Base-by-base conservation (phyloP, 2,329 filamentous ascomycete species). In the Huntiella bhutanensis region DNA sequence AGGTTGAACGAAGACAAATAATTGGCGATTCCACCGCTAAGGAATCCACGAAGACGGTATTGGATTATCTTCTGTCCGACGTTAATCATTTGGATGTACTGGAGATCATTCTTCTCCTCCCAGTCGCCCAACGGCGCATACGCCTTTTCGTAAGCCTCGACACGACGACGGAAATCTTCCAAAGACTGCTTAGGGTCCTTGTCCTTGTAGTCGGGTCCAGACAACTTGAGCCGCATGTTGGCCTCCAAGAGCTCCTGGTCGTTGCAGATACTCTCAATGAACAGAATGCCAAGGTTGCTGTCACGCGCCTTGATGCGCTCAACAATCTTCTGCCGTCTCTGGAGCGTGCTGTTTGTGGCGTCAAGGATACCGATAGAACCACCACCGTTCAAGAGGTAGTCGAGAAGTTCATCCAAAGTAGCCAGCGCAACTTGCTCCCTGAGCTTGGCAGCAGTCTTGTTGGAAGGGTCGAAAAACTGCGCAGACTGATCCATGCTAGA, bases 1-100 rank as follows among this genome's bases (percentile, higher is more conserved):
- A 98, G 72, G 55, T 98, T 96, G 69, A 98, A 98, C 55, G 93
- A 96, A 40, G 91, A 81, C 7, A 98, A 71, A 56, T 96, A 98
- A 53, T 87, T 93, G 48, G 91, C 86, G 47, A 93, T 91, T 52
- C 91, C 84, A 35, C 82, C 83, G 48, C 86, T 86, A 42, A 98
- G 69, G 61, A 98, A 98, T 4, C 91, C 91, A 53, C 81, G 81
- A 51, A 95, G 77, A 51, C 91, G 82, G 59, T 93, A 82, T 41
- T 88, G 82, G 38, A 96, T 77, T 51, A 96, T 73, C 62, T 98
- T 98, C 51, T 88, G 77, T 37, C 91, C 91, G 2, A 98, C 91
- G 60, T 98, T 91, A 53, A 96, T 84, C 82, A 96, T 94, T 67
- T 85, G 85, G 52, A 98, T 92, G 58, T 93, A 98, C 50, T 92